A percentile compares a stretch with the other conserved stretches of the same genome.
Conservation (phyloP, 306 rosid species). For the Pterocarpus santalinus region DNA sequence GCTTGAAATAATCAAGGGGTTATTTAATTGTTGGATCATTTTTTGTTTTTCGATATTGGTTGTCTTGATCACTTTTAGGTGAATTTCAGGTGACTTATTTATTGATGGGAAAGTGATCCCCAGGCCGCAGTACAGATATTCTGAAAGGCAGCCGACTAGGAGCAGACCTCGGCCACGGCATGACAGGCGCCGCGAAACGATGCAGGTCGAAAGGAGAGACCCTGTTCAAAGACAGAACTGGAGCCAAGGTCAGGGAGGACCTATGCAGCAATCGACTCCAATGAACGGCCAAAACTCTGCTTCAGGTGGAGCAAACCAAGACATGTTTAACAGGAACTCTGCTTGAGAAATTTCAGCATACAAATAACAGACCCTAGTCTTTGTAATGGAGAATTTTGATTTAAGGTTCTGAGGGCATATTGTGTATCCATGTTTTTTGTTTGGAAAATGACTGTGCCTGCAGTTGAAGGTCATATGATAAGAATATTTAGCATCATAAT, state of each 20-base stretch:
- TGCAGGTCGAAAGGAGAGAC: slow-evolving; percentile 72
- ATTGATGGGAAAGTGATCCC: slow-evolving; percentile 87
- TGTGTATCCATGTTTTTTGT: slow-evolving; percentile 1
- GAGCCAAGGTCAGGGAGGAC: slow-evolving; percentile 58
- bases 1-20: slow-evolving; percentile 7
- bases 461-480: slow-evolving; percentile 15
- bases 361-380: not conserved
- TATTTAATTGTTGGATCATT: slow-evolving; percentile 21
- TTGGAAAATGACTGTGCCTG: slow-evolving; percentile 22
- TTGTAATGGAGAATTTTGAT: slow-evolving; percentile 14
- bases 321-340: slow-evolving; percentile 33
- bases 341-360: slow-evolving; percentile 18
- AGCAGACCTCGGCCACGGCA: slow-evolving; percentile 83
- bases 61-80: slow-evolving; percentile 24
- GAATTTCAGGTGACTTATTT: slow-evolving; percentile 78
- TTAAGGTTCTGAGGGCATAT: slow-evolving; percentile 30
- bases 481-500: not conserved
- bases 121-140: slow-evolving; percentile 85
- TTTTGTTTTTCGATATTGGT: slow-evolving; percentile 26
- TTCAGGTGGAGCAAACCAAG: slow-evolving; percentile 43
- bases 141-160: slow-evolving; percentile 64
- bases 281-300: slow-evolving; percentile 44
- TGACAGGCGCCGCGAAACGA: slow-evolving; percentile 74
- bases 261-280: slow-evolving; percentile 52
- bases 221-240: slow-evolving; percentile 57